Base-by-base conservation (phyloP, 495 filamentous ascomycete genomes). In the Cercophora samala region DNA sequence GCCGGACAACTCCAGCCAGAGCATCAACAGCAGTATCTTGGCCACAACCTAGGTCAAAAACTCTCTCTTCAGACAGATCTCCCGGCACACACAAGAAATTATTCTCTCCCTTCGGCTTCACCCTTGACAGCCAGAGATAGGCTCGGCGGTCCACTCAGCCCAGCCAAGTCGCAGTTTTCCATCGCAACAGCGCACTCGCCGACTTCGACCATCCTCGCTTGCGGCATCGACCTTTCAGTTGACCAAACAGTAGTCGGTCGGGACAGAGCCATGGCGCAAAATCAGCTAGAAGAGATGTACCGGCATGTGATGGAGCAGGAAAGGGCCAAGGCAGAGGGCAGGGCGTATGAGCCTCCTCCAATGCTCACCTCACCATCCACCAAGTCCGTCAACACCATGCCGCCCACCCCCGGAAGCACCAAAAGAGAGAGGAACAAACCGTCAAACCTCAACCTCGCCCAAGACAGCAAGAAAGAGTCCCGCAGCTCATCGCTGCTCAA, bases 301-400 rank as follows among this genome's bases (percentile, higher is more conserved):
- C 91, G 87, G 60, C 89, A 93, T 56, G 93, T 97, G 67, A 90
- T 96, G 90, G 91, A 91, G 78, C 90, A 94, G 62, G 92, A 96
- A 77, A 88, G 87, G 51, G 86, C 86, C 60, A 90, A 91, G 58
- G 68, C 62, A 21, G 69, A 70, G n/a, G 74, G 74, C n/a, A 65
- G 73, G 29, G 65, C 77, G 80, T 86, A 62, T 78, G 78, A 65
- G 75, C 79, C 26, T 62, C 37, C 37, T 13, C 74, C 74, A 11
- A 42, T 68, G 15, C 60, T 75, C 23, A 76, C 64, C 62, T 73
- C 55, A 29, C 80, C 65, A 69, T 78, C 66, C 65, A 74, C 24
- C 73, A 78, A 46, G 73, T 78, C 58, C 58, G 64, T 32, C 73
- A 74, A n/a, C 67, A 69, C 60, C 17, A 64, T 22, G 54, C 60